Evolutionary conservation across 139 green algal genomes (phyloP).

Genomic region (Axilococcus clingmanii): DNA sequence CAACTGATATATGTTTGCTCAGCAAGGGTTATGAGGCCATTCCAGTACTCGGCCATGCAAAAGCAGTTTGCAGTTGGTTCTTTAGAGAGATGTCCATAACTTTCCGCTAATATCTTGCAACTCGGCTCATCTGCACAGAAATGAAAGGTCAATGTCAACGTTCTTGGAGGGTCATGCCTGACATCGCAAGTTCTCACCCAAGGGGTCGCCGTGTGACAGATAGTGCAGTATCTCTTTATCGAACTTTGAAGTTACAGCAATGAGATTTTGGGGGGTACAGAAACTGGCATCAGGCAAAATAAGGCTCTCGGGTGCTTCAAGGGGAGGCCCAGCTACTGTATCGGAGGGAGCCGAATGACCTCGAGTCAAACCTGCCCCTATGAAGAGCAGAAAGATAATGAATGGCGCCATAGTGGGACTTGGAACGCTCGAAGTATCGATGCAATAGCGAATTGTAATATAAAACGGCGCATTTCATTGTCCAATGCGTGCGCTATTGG

Average conservation of each 20-base stretch:
- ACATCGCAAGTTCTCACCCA: not conserved
- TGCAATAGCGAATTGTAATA: no score
- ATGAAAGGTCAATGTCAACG: no score
- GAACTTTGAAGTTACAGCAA: not conserved
- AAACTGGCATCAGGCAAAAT: not conserved
- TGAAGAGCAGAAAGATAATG: no score
- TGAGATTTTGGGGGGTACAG: not conserved
- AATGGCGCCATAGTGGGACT: no score
- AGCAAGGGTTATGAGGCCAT: not conserved
- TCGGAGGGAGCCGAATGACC: no score
- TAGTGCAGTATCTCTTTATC: not conserved
- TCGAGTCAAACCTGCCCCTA: no score
- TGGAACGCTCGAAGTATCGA: no score
- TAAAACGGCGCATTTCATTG: no score
- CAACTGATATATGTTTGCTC: not conserved
- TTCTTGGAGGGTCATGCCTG: no score
- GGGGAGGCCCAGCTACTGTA: no score
- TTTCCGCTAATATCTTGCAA: not conserved
- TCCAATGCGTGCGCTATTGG: no score
- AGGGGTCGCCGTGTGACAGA: not conserved
- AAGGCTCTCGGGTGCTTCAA: not conserved
- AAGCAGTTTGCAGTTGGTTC: conserved; percentile 14
- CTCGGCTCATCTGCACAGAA: conserved; percentile 2
- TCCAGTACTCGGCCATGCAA: conserved; percentile 10
- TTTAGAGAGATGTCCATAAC: conserved; percentile 12